Base-by-base conservation (phyloP, 2,329 filamentous ascomycete genomes). In the Verticillium nubilum region DNA sequence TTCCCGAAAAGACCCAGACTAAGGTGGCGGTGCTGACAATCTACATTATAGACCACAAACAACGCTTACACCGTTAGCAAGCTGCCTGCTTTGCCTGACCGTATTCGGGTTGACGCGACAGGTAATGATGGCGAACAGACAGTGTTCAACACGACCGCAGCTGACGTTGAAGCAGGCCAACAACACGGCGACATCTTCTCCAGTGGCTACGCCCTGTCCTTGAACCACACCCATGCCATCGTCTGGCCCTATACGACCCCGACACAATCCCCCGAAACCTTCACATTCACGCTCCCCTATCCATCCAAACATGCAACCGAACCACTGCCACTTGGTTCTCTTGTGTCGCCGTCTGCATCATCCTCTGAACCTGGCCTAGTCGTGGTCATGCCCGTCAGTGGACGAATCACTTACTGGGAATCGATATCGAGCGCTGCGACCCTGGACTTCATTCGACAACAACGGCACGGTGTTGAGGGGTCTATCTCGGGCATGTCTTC, bases 331-430 rank as follows among this genome's bases (percentile, higher is more conserved):
- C 80, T 97, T 42, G 95, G 92, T 58, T 86, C 90, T 19, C 83
- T 99, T 57, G 88, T 97, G 6, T 88, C 90, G 0, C 88, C 90
- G 56, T 90, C 91, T 5, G 87, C 90, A 12, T 87, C 88, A 4
- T 86, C 85, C n/a, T 85, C 86, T 55, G 90, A 96, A 66, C 89
- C 93, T 33, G 95, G 95, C 2, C 81, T 99, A 37, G 86, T 99
- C 28, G 84, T 97, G 37, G 82, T 98, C 37, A 91, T 94, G 77
- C 90, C 94, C 13, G 85, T 85, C 19, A 92, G 83, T 55, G 95
- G 95, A 57, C 93, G 88, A 72, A 86, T 98, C 57, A 88, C 91
- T 52, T 98, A 95, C 73, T 98, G 95, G 92, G 95, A 98, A 72
- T 96, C 92, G 42, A 90, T 98, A 63, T 92, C 94, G 59, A 92